Evolutionary conservation across 2,329 filamentous ascomycete species (phyloP), one percentile per base, ranked within the genome.

Genomic region (Phyllosticta citrichinensis): DNA sequence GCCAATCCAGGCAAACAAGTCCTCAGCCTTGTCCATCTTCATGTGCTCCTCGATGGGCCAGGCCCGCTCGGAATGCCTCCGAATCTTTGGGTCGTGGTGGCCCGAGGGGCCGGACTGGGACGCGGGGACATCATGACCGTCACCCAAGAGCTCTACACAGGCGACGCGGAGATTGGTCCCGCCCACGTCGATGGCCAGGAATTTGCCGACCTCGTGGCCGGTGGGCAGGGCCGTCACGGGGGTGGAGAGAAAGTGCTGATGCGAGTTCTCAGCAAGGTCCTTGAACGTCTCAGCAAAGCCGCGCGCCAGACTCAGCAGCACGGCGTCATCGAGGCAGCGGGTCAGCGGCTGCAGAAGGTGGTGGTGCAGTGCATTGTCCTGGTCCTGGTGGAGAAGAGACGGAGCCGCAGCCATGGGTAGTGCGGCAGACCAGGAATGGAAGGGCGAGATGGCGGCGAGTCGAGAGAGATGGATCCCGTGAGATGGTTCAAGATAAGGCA

Each of bases 1-100:
- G 25, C 89, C 89, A 65, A 94, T 89, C 89, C 89, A 94, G n/a
- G 80, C 75, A 71, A 94, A 94, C 2, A 93, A 76, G 62, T 86
- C 84, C 61, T 90, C 85, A 1, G 87, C 84, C 64, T 91, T 86
- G 66, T 91, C 84, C 71, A 82, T 83, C 69, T 91, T 91, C 64
- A 91, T 74, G 60, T 87, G 83, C 52, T 91, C 84, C 55, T 81
- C 82, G 66, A 92, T 92, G 8, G 87, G 83, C 87, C 88, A 91
- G 59, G 83, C 83, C 65, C 80, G 86, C 70, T 91, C 88, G 60
- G 89, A 74, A 5, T 82, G 81, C 55, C 85, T 79, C 40, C 78
- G 78, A 33, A 87, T 76, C 52, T 79, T 79, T 19, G 40, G 22
- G 68, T 51, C n/a, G 68, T 62, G 60, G 60, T 60, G 66, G 57